phyloP scores from a whole-genome alignment of 768 basidiomycete genomes.

The Boletus coccyginus region DNA sequence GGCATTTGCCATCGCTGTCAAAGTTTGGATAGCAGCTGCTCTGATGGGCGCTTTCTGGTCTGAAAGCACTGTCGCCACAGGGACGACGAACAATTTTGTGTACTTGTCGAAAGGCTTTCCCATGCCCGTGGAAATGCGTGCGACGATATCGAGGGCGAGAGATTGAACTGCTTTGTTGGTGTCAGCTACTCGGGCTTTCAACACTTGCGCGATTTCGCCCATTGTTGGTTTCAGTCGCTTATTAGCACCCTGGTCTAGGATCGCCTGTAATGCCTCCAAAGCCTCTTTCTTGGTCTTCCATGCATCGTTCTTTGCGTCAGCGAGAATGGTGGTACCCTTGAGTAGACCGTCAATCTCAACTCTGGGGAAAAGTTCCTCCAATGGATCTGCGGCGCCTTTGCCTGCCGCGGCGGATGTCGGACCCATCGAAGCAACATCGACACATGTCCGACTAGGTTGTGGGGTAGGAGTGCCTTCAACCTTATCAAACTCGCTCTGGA shows the following conservation, averaged over 20 bases:
- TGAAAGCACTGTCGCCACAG: constrained; percentile 80
- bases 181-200: constrained; percentile 87
- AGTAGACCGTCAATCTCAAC: constrained; percentile 88
- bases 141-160: constrained; percentile 86
- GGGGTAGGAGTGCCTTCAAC: constrained; percentile 76
- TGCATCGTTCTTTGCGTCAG: constrained; percentile 85
- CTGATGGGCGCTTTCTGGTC: constrained; percentile 93
- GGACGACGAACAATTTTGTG: constrained; percentile 67
- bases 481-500: constrained; percentile 90
- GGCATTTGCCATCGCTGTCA: constrained; percentile 80
- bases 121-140: constrained; percentile 91
- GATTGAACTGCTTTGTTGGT: constrained; percentile 93
- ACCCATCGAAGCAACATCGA: constrained; percentile 61
- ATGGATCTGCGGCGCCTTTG: constrained; percentile 54
- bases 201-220: constrained; percentile 87
- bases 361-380: constrained; percentile 94
- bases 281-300: constrained; percentile 99
- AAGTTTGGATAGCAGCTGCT: constrained; percentile 68
- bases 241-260: constrained; percentile 88
- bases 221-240: constrained; percentile 89
- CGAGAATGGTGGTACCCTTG: constrained; percentile 76
- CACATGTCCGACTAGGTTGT: constrained; percentile 72
- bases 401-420: constrained; percentile 41
- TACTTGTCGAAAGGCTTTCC: constrained; percentile 94
- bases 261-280: constrained; percentile 75